Base-by-base conservation (phyloP, 176 grass and related monocot species). In the Avena insularis region DNA sequence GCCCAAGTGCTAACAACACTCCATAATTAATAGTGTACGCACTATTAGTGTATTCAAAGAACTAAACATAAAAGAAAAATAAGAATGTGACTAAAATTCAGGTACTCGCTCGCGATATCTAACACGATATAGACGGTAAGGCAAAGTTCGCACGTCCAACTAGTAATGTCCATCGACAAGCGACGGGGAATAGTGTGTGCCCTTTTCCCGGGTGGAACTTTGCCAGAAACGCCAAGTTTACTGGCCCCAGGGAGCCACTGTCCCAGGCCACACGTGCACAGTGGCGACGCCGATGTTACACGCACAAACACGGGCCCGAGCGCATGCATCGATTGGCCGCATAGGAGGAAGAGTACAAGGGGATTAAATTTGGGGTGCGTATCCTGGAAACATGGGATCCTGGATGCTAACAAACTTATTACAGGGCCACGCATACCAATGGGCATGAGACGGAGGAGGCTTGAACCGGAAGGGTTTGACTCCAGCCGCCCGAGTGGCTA, bases 401-500 rank as follows among this genome's bases (percentile, higher is more conserved):
- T 92, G 87, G 83, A 88, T 78, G 56, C 84, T 86, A 90, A 86
- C 84, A 90, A 90, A 79, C 84, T 86, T 86, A 83, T 86, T 86
- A 88, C 84, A 25, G 17, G 51, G 85, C 16, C 58, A 77, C 80
- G 87, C 53, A 15, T 85, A 79, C 62, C 90, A 66, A 92, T n/a
- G 84, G 51, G 68, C 85, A 79, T 84, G 81, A 68, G 90, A 80
- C 49, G 87, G 69, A 91, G 85, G 76, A 93, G 90, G 90, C 93
- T 98, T 98, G 89, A 87, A 88, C 47, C 75, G 68, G 79, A 98
- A 98, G 95, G 86, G 91, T 95, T 95, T 98, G 95, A 93, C 91
- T 78, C 47, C 73, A 54, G 73, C 48, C 80, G 47, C 76, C 57
- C 36, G 48, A 75, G 3, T 77, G 85, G 64, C 63, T 66, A 66